Conservation (phyloP, 2,329 filamentous ascomycete genomes). For the Sclerotinia borealis region DNA sequence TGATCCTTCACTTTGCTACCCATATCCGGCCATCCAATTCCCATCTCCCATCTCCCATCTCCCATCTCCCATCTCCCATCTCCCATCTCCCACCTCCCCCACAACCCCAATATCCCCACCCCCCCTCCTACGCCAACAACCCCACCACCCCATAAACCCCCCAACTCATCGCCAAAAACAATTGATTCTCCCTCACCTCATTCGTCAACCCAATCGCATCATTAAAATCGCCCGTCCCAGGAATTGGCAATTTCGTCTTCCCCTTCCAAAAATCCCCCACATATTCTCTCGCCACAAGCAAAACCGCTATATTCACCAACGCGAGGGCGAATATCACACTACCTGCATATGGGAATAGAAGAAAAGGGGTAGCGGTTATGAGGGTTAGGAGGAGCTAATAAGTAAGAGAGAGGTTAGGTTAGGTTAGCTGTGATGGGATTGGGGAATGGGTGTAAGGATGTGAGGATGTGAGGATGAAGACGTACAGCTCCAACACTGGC, state of each 20-base stretch:
- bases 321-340: background rate
- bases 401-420: too few relatives aligned
- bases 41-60: background rate
- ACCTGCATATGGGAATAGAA: background rate
- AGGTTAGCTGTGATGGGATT: background rate
- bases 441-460: background rate
- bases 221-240: background rate
- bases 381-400: slow-evolving; percentile 1
- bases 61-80: background rate
- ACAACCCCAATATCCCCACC: background rate
- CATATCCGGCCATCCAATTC: too few relatives aligned
- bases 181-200: background rate
- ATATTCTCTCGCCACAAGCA: background rate
- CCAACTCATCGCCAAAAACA: background rate
- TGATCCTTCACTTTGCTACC: too few relatives aligned
- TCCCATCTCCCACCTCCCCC: background rate
- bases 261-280: slow-evolving; percentile 7
- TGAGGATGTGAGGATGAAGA: background rate
- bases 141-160: background rate
- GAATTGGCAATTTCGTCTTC: slow-evolving; percentile 1
- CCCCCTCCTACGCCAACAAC: background rate
- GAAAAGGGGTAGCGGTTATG: background rate
- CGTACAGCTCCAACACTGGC: slow-evolving; percentile 5
- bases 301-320: background rate
- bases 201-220: slow-evolving; percentile 9